Percentiles rank a stretch among this genome's conserved stretches.
phyloP scores from a whole-genome alignment of 768 basidiomycete species.

The Kondoa subrosea region DNA sequence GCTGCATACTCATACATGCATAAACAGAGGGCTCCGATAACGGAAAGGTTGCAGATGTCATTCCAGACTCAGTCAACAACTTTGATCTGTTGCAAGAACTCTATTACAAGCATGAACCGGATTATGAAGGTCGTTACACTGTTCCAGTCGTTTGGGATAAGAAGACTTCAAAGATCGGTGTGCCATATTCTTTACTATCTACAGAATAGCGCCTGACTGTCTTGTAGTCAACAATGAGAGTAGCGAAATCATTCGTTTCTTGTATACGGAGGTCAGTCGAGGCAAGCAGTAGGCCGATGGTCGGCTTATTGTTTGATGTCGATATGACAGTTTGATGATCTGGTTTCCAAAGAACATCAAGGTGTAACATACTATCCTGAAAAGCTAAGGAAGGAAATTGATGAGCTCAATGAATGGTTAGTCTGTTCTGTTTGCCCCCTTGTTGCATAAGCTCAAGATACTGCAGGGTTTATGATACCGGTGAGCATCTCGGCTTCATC shows the following conservation, averaged over 20 bases:
- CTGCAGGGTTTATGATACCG: slow-evolving; percentile 20
- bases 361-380: slow-evolving; percentile 54
- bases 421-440: slow-evolving; percentile 34
- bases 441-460: background rate
- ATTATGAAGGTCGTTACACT: slow-evolving; percentile 59
- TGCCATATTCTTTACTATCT: background rate
- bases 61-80: slow-evolving; percentile 38
- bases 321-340: slow-evolving; percentile 11
- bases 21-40: slow-evolving; percentile 32
- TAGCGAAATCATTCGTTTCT: slow-evolving; percentile 73
- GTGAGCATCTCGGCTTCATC: too few species aligned
- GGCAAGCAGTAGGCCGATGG: too few species aligned
- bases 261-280: slow-evolving; percentile 42
- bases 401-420: slow-evolving; percentile 64
- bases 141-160: slow-evolving; percentile 89
- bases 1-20: slow-evolving; percentile 6
- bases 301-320: background rate
- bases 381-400: slow-evolving; percentile 55
- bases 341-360: slow-evolving; percentile 18
- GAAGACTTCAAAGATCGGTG: slow-evolving; percentile 35
- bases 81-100: slow-evolving; percentile 58
- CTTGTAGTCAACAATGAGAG: slow-evolving; percentile 84
- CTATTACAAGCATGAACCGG: slow-evolving; percentile 56
- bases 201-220: slow-evolving; percentile 29
- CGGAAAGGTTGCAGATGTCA: slow-evolving; percentile 56